Evolutionary conservation across 148 eudicot genomes (phyloP).

Genomic region (Agrostemma githago): DNA sequence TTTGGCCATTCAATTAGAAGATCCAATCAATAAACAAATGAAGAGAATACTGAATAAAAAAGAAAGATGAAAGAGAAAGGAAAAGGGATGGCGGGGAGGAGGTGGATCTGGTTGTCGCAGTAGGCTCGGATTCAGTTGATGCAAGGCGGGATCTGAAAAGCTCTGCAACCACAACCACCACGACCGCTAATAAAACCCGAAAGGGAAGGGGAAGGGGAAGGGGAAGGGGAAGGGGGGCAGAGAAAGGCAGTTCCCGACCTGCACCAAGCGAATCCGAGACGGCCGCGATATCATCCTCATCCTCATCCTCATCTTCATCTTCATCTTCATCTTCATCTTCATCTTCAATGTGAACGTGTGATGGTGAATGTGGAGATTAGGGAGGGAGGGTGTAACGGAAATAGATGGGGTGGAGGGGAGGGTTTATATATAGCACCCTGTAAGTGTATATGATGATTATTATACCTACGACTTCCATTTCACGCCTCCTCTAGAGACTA

Average conservation of each 20-base stretch:
- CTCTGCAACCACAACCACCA: slow-evolving; percentile 9
- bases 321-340: neutral
- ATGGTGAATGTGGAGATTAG: neutral
- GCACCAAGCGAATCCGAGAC: slow-evolving; percentile 99
- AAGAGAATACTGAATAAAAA: neutral
- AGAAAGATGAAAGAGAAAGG: neutral
- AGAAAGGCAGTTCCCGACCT: slow-evolving; percentile 76
- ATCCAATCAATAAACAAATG: neutral
- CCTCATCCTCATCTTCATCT: neutral
- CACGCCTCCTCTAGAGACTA: too few species aligned
- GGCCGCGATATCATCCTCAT: slow-evolving; percentile 32
- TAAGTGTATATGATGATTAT: too few species aligned
- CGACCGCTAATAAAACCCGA: too few species aligned
- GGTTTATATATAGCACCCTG: too few species aligned
- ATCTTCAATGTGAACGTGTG: neutral
- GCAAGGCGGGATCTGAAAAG: slow-evolving; percentile 56
- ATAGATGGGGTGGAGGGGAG: too few species aligned
- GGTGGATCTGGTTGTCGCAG: slow-evolving; percentile 24
- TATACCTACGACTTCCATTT: too few species aligned
- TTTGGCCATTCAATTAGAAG: too few species aligned
- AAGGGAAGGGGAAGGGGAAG: too few species aligned
- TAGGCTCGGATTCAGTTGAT: slow-evolving; percentile 69
- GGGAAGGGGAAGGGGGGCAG: neutral
- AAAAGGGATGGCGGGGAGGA: too few species aligned
- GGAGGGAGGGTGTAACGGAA: too few species aligned